Base-by-base conservation (phyloP, 305 asterid genomes). In the Nicotiana rustica region DNA sequence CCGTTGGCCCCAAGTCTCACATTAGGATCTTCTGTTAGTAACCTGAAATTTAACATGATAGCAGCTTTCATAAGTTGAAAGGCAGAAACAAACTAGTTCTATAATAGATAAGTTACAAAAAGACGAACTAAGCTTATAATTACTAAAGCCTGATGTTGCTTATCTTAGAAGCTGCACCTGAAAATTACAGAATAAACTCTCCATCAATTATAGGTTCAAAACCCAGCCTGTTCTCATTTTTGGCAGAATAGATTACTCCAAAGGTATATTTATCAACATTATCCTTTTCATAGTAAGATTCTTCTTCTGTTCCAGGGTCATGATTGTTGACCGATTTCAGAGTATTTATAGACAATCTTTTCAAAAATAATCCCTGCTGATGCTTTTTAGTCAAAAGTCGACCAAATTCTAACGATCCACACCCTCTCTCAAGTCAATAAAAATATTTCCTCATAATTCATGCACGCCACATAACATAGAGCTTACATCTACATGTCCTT, bases 1-100 rank as follows among this genome's bases (percentile, higher is more conserved):
- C 99, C 99, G 80, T 85, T 87, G 59, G 99, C 97, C 85, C 99
- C 99, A 79, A 97, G 98, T 90, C 99, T 92, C 90, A 91, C 92
- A 88, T 90, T 88, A 55, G 99, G 99, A 90, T 95, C 98, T 91
- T 97, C 99, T 10, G 97, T 97, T 85, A 97, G 86, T 86, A 97
- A 90, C 89, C 99, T 97, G 84, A 71, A 88, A 77, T 77, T 56
- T 77, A 77, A 41, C 67, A 56, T 9, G 33, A 77, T 38, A 31
- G 67, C 52, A 77, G 52, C 67, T 33, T 33, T 77, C 67, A 77
- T 5, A 77, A 17, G 81, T 77, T 56, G 81, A 56, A 66, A 61
- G 67, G 31, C 52, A 56, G 41, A 15, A 76, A 31, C 65, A 75
- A 75, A 14, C 25, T 55, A 15, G 64, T 77, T 75, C 67, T 77